A percentile compares a stretch with the other conserved stretches of the same genome.
phyloP scores from a whole-genome alignment of 257 asterid species.

The Solanum pimpinellifolium region DNA sequence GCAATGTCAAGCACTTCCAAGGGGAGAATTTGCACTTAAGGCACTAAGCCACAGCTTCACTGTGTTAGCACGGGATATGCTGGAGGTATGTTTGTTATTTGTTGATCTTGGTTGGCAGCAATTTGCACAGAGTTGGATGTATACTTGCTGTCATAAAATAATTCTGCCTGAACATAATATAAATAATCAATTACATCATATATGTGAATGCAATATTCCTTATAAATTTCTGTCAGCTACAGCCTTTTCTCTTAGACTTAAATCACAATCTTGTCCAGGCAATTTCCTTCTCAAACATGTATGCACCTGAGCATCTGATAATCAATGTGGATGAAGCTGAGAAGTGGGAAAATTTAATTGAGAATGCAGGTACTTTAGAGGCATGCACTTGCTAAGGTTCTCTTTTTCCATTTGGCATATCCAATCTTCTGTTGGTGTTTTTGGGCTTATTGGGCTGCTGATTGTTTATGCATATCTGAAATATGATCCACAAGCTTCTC shows the following conservation, averaged over 20 bases:
- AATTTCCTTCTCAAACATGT: conserved; percentile 68
- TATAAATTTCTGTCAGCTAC: not conserved
- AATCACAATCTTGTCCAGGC: conserved; percentile 38
- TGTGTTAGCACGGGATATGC: conserved; percentile 75
- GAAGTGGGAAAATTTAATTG: conserved; percentile 79
- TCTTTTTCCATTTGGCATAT: not conserved
- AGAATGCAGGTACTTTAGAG: conserved; percentile 71
- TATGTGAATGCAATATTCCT: not conserved
- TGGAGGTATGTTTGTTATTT: conserved; percentile 45
- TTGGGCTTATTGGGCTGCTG: not conserved
- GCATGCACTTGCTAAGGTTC: not conserved
- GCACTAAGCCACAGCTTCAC: conserved; percentile 88
- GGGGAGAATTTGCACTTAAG: conserved; percentile 75
- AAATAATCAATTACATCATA: not conserved
- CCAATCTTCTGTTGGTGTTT: not conserved
- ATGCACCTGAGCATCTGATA: conserved; percentile 95
- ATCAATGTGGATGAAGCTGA: conserved; percentile 90
- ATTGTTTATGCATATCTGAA: not conserved
- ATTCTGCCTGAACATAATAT: not conserved
- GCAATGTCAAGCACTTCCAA: conserved; percentile 81
- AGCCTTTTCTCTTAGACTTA: not conserved
- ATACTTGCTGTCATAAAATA: not conserved
- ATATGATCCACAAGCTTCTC: not conserved
- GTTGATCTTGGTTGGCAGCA: not conserved
- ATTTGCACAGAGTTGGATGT: not conserved